Conservation (phyloP, 768 basidiomycete genomes). For the Tylopilus intermedius region DNA sequence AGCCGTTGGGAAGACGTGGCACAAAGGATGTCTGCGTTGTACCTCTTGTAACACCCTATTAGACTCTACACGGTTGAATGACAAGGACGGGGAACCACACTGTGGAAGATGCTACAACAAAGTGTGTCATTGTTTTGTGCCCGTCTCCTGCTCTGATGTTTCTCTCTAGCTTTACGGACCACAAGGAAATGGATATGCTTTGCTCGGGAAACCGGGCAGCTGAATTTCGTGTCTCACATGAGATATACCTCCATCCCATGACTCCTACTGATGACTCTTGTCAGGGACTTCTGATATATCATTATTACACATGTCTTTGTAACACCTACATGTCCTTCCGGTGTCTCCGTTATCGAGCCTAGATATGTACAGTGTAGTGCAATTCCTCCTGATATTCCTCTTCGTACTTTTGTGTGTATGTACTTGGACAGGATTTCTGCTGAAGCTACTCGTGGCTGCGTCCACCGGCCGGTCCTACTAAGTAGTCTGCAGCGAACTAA, state of each 20-base stretch:
- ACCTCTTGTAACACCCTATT: constrained; percentile 61
- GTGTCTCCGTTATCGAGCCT: constrained; percentile 3
- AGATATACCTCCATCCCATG: background rate
- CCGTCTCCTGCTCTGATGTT: background rate
- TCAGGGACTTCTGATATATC: constrained; percentile 8
- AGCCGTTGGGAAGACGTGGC: constrained; percentile 76
- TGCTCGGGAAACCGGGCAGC: constrained; percentile 51
- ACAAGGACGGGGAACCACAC: constrained; percentile 68
- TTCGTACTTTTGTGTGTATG: constrained; percentile 1
- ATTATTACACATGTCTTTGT: constrained; percentile 22
- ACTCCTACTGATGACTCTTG: constrained; percentile 8
- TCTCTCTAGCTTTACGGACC: constrained; percentile 62
- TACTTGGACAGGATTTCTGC: background rate
- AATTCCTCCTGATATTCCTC: background rate
- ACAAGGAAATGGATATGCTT: constrained; percentile 69
- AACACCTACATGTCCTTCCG: constrained; percentile 14
- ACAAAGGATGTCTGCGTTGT: constrained; percentile 75
- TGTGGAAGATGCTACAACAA: constrained; percentile 74
- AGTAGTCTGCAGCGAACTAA: too few species aligned
- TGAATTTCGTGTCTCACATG: constrained; percentile 12
- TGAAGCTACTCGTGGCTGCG: background rate
- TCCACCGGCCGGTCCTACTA: background rate
- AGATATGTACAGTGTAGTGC: constrained; percentile 10
- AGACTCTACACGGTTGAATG: constrained; percentile 69
- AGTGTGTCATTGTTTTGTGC: constrained; percentile 26